Evolutionary conservation across 108 stramenopile genomes (phyloP), one percentile per base, ranked within the genome.

Genomic region (Skeletonema potamos): DNA sequence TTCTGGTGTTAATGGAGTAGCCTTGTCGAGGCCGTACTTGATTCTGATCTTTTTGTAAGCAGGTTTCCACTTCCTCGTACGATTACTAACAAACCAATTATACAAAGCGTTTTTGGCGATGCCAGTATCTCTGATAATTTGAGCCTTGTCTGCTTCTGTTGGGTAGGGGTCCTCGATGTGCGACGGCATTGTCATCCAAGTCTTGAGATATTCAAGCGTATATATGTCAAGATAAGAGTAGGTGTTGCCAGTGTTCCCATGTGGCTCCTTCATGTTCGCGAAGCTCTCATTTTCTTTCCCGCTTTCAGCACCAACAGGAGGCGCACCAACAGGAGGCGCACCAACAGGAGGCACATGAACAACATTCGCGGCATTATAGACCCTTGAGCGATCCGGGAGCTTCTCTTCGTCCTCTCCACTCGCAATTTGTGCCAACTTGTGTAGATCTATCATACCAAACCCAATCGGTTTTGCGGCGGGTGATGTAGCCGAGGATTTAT

Each of bases 11-110:
- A 59, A 15, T 27, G 33, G 37, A 58, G 32, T 32, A 34, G 7
- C 34, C 27, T 57, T 41, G 27, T 37, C 15, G 27, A 72, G 29
- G 8, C 61, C 61, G 46, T 72, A 37, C 20, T 72, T 29, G 22
- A 22, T 10, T 17, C 70, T 24, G 17, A 72, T 41, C 26, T 54
- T 26, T 11, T 54, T 18, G 41, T 62, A 54, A 18, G 13, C 33
- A 12, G 68, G 68, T 46, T 66, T 65, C 76, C 76, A 77, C 24
- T 66, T 65, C 27, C 70, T 64, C 32, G 72, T 77, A 9, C 76
- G 15, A 27, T 72, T 77, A 43, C 72, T 77, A n/a, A 33, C 39
- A 66, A 77, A 77, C 76, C 76, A 77, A 48, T 62, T 72, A 13
- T 65, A 73, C 46, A 77, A 24, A 26, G 72, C 71, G 27, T 72